A percentile compares a stretch with the other conserved stretches of the same genome.
Evolutionary conservation across 2,329 filamentous ascomycete species (phyloP).

Genomic region (Exophiala alcalophila): DNA sequence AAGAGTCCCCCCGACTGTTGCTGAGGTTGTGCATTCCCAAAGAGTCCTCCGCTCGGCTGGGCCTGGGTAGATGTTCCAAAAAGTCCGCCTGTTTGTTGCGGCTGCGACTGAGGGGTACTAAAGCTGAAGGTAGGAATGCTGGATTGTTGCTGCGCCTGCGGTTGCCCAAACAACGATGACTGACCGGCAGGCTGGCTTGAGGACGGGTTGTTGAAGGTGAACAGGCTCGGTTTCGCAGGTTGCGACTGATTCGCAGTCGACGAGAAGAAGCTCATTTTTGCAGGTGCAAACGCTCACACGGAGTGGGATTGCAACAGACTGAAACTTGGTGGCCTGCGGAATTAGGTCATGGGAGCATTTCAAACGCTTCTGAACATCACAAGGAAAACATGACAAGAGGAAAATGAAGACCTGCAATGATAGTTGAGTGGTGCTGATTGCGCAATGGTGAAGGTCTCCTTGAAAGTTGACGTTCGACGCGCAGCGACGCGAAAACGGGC

Average conservation of each 20-base stretch:
- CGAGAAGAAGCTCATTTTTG: constrained; percentile 19
- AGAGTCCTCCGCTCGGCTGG: constrained; percentile 34
- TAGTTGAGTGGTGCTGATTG: too few species aligned
- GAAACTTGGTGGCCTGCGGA: neutral
- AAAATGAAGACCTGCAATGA: neutral
- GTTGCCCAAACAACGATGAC: constrained; percentile 20
- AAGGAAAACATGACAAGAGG: too few species aligned
- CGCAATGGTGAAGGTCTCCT: constrained; percentile 1
- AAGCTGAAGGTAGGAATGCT: constrained; percentile 22
- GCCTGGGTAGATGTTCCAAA: constrained; percentile 30
- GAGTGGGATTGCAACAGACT: too few species aligned
- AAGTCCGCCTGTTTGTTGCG: constrained; percentile 32
- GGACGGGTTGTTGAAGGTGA: constrained; percentile 17
- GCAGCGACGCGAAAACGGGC: constrained; percentile 3
- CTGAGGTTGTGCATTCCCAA: constrained; percentile 32
- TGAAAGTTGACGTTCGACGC: constrained; percentile 5
- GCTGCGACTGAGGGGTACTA: constrained; percentile 24
- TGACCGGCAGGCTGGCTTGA: constrained; percentile 10
- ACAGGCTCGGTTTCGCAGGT: constrained; percentile 14
- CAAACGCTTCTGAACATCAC: too few species aligned
- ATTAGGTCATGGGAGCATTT: too few species aligned
- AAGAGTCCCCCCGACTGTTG: constrained; percentile 30
- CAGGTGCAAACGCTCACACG: too few species aligned
- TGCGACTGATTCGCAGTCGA: constrained; percentile 18
- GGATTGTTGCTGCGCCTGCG: constrained; percentile 19